Evolutionary conservation across 768 basidiomycete genomes (phyloP).

Genomic region (Leccinellum albellum): DNA sequence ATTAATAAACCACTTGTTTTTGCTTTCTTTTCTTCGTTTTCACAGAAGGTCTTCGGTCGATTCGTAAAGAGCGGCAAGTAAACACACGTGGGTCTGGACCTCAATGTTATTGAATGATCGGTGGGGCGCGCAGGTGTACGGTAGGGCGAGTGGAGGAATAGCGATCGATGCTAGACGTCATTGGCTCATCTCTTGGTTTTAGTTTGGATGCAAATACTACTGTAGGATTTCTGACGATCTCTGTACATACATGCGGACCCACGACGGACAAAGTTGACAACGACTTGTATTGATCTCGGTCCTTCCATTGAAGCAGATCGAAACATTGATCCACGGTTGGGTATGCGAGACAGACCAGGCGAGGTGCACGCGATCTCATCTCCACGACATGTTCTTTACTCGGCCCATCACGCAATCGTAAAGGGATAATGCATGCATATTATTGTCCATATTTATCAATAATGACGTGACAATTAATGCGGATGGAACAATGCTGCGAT

Average conservation of each 20-base stretch:
- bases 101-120: neutral
- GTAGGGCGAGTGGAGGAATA: neutral
- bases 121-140: neutral
- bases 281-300: neutral
- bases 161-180: neutral
- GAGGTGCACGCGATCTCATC: neutral
- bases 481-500: neutral
- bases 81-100: conserved; percentile 4
- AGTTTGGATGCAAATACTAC: neutral
- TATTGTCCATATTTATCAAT: conserved; percentile 24
- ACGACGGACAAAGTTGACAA: neutral
- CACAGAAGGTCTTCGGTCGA: conserved; percentile 29
- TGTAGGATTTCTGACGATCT: neutral
- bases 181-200: neutral
- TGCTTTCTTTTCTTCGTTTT: conserved; percentile 7
- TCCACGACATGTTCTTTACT: neutral
- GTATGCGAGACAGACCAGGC: neutral
- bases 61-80: conserved; percentile 24
- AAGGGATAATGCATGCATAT: conserved; percentile 10
- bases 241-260: neutral
- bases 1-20: conserved; percentile 21
- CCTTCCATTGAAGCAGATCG: neutral
- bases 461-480: conserved; percentile 12
- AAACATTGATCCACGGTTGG: neutral
- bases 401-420: neutral